These are phyloP conservation scores for Pleurotus ostreatus DNA, from an alignment of 768 basidiomycete genomes.

Conservation along the genomic window DNA sequence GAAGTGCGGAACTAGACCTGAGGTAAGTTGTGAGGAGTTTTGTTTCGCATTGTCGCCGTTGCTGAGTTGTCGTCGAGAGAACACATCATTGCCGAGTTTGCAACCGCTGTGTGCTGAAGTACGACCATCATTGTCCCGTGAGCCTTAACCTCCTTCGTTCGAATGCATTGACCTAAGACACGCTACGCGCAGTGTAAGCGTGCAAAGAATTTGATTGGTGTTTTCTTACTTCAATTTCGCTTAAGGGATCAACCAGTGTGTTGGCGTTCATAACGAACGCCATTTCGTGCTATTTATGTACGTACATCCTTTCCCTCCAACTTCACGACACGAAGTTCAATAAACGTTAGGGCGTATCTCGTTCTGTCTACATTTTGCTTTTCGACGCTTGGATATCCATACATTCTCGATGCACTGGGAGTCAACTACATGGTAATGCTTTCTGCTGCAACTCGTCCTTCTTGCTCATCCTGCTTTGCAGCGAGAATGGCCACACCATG, in stretches of 20 bases:
- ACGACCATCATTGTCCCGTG: slow-evolving; percentile 89
- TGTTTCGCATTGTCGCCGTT: slow-evolving; percentile 1
- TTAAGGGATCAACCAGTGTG: slow-evolving; percentile 95
- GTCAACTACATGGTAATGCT: slow-evolving; percentile 38
- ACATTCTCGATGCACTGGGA: slow-evolving; percentile 56
- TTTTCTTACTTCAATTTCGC: not conserved
- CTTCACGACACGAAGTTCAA: too few species aligned
- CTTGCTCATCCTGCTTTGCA: slow-evolving; percentile 8
- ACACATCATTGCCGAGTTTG: slow-evolving; percentile 93
- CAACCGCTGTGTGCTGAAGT: slow-evolving; percentile 85
- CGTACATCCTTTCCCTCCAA: slow-evolving; percentile 17
- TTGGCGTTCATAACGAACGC: slow-evolving; percentile 91
- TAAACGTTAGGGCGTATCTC: slow-evolving; percentile 65
- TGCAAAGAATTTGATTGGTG: not conserved
- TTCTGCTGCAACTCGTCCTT: not conserved
- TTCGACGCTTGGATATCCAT: slow-evolving; percentile 56
- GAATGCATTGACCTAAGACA: not conserved
- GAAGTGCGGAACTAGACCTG: slow-evolving; percentile 72
- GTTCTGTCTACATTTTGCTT: slow-evolving; percentile 65
- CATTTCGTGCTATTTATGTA: slow-evolving; percentile 96
- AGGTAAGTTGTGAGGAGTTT: slow-evolving; percentile 45
- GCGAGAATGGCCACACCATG: slow-evolving; percentile 51
- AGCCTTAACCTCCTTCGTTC: slow-evolving; percentile 20
- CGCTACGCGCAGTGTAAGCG: slow-evolving; percentile 35
- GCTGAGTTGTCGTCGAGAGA: slow-evolving; percentile 45